Evolutionary conservation across 768 basidiomycete species (phyloP).

Genomic region (Termitomyces sp.): DNA sequence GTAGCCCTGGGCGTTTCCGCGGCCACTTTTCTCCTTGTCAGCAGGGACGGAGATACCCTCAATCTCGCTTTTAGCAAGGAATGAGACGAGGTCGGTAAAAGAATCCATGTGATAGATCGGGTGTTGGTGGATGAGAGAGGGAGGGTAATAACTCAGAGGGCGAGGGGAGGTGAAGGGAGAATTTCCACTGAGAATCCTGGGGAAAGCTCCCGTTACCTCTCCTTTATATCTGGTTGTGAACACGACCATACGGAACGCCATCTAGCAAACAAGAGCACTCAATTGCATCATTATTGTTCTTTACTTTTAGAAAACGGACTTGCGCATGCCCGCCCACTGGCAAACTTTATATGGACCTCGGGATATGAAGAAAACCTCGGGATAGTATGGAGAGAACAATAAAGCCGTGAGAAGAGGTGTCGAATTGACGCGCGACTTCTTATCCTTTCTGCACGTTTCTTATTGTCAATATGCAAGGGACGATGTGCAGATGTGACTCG

Average conservation of each 20-base stretch:
- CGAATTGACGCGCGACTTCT: too few relatives aligned
- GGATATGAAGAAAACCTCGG: background rate
- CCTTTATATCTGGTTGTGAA: background rate
- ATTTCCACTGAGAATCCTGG: background rate
- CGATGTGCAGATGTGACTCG: too few relatives aligned
- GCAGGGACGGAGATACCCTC: slow-evolving; percentile 1
- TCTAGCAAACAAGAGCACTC: background rate
- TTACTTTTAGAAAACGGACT: too few relatives aligned
- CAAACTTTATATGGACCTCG: background rate
- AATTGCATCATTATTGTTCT: background rate
- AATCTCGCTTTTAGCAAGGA: background rate
- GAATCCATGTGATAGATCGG: slow-evolving; percentile 6
- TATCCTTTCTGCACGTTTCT: background rate
- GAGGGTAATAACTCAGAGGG: background rate
- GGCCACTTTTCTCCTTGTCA: background rate
- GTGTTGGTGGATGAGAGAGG: background rate
- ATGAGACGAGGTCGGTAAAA: background rate
- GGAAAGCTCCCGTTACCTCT: background rate
- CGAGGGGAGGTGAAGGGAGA: background rate
- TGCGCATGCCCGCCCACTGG: background rate
- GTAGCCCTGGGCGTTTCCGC: background rate
- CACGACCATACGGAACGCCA: background rate
- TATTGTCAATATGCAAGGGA: too few relatives aligned
- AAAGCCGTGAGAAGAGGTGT: too few relatives aligned
- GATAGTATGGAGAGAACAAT: too few relatives aligned